Evolutionary conservation across 1,284 basidiomycete species (phyloP), one percentile per base, ranked within the genome.

Genomic region (Ustilago vetiveriae): DNA sequence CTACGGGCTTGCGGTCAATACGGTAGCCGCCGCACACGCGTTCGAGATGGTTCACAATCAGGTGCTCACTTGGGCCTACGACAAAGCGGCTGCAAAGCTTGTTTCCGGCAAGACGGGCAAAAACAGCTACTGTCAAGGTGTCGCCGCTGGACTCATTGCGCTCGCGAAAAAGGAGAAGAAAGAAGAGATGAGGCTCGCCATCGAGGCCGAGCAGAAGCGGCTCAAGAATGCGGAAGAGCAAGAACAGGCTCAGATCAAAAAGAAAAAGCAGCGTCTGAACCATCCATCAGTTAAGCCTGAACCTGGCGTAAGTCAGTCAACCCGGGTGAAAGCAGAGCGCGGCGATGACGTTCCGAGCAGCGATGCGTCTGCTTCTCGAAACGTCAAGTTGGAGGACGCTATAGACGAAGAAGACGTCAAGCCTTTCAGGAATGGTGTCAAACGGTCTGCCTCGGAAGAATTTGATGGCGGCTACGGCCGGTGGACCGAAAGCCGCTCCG

Each of bases 11-110:
- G 63, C 72, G 10, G 19, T 58, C 17, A 76, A 76, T 40, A 76
- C 72, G 13, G 68, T 72, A 6, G 72, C 74, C 9, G 74, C 74
- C 2, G 74, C 63, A 6, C 39, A 62, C 23, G 72, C 72, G 6
- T 76, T 76, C 24, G 74, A 76, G 46, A 75, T 75, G 65, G 72
- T 72, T 10, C 63, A 68, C 51, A 75, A 76, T 29, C 68, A 67
- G 44, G 59, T 74, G 17, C 39, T 74, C 10, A 68, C 66, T 2
- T 76, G 69, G 68, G 59, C 59, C 11, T 41, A 24, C 3, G 48
- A 71, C 26, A 64, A 66, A 44, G 50, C 53, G 3, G 50, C 22
- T 0, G 17, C 22, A 0, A 60, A 56, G 24, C n/a, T 38, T 16
- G 39, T 59, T 10, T 26, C 37, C 10, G 70, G 70, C 0, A 72